A percentile compares a stretch with the other conserved stretches of the same genome.
Evolutionary conservation across 148 eudicot genomes (phyloP).

Genomic region (Cornus suecica): DNA sequence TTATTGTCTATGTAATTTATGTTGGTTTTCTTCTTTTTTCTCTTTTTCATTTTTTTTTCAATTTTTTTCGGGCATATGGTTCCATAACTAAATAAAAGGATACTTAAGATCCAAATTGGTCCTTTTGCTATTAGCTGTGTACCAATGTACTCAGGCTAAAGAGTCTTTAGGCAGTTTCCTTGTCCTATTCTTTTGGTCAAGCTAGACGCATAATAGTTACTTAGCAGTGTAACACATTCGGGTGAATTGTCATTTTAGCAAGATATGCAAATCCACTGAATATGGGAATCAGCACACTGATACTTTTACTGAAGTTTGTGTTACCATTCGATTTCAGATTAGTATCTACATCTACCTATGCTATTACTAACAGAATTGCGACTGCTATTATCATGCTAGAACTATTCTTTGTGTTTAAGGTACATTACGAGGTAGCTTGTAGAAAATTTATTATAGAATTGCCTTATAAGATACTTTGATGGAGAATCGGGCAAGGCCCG

Average conservation of each 20-base stretch:
- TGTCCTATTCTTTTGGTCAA: neutral
- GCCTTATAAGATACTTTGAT: neutral
- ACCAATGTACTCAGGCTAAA: neutral
- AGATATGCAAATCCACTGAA: neutral
- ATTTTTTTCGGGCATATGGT: neutral
- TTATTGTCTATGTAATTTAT: too few relatives aligned
- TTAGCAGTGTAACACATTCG: neutral
- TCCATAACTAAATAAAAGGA: too few relatives aligned
- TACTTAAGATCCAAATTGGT: neutral
- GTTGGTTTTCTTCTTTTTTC: too few relatives aligned
- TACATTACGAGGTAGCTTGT: neutral
- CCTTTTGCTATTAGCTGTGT: neutral
- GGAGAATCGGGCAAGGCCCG: too few relatives aligned
- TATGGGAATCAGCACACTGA: neutral
- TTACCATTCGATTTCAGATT: too few relatives aligned
- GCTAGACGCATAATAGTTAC: neutral
- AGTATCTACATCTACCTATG: neutral
- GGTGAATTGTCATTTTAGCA: neutral
- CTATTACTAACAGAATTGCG: too few relatives aligned
- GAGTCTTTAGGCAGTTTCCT: neutral
- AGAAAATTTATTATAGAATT: neutral
- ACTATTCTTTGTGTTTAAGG: neutral
- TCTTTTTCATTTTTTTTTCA: too few relatives aligned
- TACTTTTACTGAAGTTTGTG: too few relatives aligned
- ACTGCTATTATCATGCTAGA: neutral